A percentile compares a stretch with the other conserved stretches of the same genome.
phyloP scores from a whole-genome alignment of 2,329 filamentous ascomycete genomes.

The Verticillium isaacii region DNA sequence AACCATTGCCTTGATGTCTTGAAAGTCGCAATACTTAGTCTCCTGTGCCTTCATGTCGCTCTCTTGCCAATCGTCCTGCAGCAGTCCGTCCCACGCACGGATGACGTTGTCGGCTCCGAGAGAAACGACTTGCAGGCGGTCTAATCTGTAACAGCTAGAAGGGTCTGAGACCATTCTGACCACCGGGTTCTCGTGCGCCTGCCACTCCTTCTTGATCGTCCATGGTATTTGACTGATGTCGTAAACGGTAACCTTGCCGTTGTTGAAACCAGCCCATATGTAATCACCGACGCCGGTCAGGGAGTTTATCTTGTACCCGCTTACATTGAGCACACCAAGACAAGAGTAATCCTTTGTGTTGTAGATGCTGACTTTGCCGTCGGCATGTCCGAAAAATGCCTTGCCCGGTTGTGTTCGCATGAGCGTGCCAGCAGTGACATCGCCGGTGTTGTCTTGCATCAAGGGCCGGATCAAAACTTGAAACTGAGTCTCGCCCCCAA shows the following conservation, averaged over 20 bases:
- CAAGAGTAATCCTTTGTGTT: constrained; percentile 72
- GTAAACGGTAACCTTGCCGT: constrained; percentile 89
- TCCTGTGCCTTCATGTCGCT: constrained; percentile 81
- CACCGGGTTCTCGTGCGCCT: constrained; percentile 80
- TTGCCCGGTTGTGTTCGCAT: constrained; percentile 70
- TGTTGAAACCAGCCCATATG: constrained; percentile 93
- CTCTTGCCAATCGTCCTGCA: constrained; percentile 95
- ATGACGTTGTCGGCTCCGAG: constrained; percentile 83
- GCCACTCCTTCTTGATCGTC: constrained; percentile 91
- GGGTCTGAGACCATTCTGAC: constrained; percentile 72
- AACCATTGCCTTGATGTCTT: constrained; percentile 73
- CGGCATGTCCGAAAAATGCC: constrained; percentile 85
- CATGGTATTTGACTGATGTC: constrained; percentile 80
- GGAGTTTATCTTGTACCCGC: constrained; percentile 91
- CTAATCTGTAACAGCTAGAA: constrained; percentile 79
- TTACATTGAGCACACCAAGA: constrained; percentile 77
- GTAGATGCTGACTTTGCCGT: constrained; percentile 95
- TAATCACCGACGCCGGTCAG: constrained; percentile 75
- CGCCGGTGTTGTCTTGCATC: constrained; percentile 67
- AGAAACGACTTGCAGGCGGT: constrained; percentile 78
- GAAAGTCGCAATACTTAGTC: constrained; percentile 77
- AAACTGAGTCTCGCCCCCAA: constrained; percentile 64
- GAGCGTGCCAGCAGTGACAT: constrained; percentile 79
- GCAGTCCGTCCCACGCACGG: constrained; percentile 83
- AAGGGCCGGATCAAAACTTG: constrained; percentile 71